phyloP scores from a whole-genome alignment of 1,284 basidiomycete genomes.

The Puccinia triticina region DNA sequence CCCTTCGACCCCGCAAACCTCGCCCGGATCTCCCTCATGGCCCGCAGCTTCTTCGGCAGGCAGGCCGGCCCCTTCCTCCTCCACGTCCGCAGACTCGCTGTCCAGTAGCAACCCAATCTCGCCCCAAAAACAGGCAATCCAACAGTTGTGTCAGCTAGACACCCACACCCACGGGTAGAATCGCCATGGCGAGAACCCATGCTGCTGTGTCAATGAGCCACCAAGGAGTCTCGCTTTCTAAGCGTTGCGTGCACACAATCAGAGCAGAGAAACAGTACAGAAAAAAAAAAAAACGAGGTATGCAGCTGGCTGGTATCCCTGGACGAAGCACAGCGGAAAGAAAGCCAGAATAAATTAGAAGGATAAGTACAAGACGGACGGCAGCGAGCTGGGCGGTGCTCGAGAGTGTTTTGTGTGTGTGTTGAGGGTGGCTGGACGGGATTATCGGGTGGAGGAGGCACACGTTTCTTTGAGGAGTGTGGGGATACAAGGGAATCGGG shows the following conservation, averaged over 20 bases:
- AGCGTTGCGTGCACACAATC: neutral
- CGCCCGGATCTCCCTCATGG: constrained; percentile 39
- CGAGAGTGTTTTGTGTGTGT: no score
- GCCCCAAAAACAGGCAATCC: no score
- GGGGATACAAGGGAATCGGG: no score
- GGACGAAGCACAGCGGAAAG: no score
- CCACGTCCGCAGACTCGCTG: neutral
- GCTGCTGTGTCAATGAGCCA: no score
- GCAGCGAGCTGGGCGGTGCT: neutral
- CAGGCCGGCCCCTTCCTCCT: constrained; percentile 27
- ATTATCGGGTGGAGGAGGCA: no score
- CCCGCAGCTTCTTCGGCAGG: constrained; percentile 31
- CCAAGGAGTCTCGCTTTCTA: neutral
- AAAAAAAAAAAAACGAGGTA: neutral
- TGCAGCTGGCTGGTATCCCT: neutral
- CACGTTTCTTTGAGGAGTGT: no score
- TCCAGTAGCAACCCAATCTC: no score
- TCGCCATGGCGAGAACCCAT: no score
- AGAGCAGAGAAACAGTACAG: neutral
- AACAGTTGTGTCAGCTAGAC: neutral
- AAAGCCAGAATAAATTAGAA: neutral
- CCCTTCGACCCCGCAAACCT: constrained; percentile 19
- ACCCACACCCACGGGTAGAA: no score
- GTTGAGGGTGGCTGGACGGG: no score
- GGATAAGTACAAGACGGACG: neutral